A percentile compares a stretch with the other conserved stretches of the same genome.
Evolutionary conservation across 2,329 filamentous ascomycete species (phyloP).

Genomic region (Lasiodiplodia citricola): DNA sequence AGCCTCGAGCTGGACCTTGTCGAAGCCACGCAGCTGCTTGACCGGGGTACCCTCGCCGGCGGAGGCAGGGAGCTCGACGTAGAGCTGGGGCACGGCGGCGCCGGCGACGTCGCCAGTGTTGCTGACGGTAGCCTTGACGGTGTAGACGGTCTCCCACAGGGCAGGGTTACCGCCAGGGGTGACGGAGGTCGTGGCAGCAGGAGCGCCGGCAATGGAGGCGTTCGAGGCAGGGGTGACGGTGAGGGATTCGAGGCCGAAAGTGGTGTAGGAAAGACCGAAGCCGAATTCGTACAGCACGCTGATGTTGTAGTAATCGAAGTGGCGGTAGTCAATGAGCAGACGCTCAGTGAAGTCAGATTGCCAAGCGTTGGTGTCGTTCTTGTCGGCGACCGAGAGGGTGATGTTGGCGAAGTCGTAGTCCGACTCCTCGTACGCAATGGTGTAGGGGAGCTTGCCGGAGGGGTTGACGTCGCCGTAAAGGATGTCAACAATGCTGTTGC

Average conservation of each 20-base stretch:
- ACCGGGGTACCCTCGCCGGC: slow-evolving; percentile 51
- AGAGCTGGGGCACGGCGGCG: slow-evolving; percentile 61
- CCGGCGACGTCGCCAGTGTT: slow-evolving; percentile 59
- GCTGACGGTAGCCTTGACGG: slow-evolving; percentile 52
- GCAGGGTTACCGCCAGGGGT: slow-evolving; percentile 26
- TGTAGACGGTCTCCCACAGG: slow-evolving; percentile 33
- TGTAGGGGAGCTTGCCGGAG: slow-evolving; percentile 84
- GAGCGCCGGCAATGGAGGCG: slow-evolving; percentile 59
- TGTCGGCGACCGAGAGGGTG: slow-evolving; percentile 30
- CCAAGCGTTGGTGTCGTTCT: slow-evolving; percentile 26
- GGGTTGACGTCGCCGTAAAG: slow-evolving; percentile 79
- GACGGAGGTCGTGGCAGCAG: slow-evolving; percentile 36
- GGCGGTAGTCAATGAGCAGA: slow-evolving; percentile 85
- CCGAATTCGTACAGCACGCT: slow-evolving; percentile 85
- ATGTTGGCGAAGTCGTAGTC: slow-evolving; percentile 53
- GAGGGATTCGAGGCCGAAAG: slow-evolving; percentile 66
- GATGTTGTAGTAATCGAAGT: slow-evolving; percentile 79
- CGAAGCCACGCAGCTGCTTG: slow-evolving; percentile 52
- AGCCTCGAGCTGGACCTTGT: slow-evolving; percentile 53
- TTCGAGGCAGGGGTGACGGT: slow-evolving; percentile 48
- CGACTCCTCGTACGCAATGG: slow-evolving; percentile 71
- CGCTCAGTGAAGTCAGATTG: slow-evolving; percentile 73
- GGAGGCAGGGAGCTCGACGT: slow-evolving; percentile 54
- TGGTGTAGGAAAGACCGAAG: slow-evolving; percentile 82
- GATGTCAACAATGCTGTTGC: slow-evolving; percentile 79